phyloP scores from a whole-genome alignment of 805 yeast genomes.

The Lipomyces japonicus region DNA sequence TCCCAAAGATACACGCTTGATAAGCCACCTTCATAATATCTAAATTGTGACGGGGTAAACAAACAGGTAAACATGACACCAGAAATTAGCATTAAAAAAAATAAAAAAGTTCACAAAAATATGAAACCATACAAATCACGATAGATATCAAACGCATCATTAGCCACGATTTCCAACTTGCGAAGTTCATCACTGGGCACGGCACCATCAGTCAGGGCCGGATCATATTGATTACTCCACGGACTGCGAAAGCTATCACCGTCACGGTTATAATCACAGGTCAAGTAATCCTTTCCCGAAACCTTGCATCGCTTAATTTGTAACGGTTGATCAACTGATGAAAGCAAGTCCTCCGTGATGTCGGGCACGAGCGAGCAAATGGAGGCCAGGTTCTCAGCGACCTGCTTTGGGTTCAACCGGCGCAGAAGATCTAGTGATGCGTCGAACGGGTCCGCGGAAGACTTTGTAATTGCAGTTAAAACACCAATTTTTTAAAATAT shows the following conservation, averaged over 20 bases:
- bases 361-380: conserved; percentile 56
- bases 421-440: conserved; percentile 76
- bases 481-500: too few relatives aligned
- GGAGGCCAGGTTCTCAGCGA: conserved; percentile 45
- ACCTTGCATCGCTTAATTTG: conserved; percentile 48
- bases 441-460: conserved; percentile 54
- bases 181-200: conserved; percentile 66
- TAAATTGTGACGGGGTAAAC: neutral
- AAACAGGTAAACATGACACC: neutral
- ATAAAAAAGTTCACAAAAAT: neutral
- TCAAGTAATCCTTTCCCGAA: conserved; percentile 64
- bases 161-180: conserved; percentile 72
- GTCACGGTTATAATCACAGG: conserved; percentile 94
- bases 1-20: conserved; percentile 93
- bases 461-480: conserved; percentile 1
- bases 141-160: conserved; percentile 87
- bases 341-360: conserved; percentile 79
- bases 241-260: conserved; percentile 92
- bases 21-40: conserved; percentile 89
- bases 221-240: conserved; percentile 71
- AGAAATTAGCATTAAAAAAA: neutral
- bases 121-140: conserved; percentile 54
- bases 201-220: conserved; percentile 60
- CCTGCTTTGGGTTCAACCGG: conserved; percentile 65
- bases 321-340: conserved; percentile 85